These are phyloP conservation scores for Olyra latifolia DNA, from an alignment of 176 grass and related monocot genomes.

Conservation along the genomic window DNA sequence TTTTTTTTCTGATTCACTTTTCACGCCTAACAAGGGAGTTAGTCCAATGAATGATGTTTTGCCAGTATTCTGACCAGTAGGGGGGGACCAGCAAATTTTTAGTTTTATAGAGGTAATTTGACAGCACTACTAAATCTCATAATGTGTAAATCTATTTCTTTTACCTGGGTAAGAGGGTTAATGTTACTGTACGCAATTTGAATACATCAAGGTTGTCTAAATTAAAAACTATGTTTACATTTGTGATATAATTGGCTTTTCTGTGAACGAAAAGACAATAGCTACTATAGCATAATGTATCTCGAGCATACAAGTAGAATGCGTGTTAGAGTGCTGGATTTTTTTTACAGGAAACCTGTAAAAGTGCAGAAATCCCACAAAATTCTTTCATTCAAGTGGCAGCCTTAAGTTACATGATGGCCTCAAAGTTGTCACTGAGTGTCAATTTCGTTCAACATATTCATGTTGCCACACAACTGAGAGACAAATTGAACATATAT, in stretches of 20 bases:
- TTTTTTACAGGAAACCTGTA: background rate
- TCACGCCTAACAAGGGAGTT: background rate
- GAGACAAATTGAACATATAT: background rate
- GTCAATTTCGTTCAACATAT: background rate
- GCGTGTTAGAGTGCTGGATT: background rate
- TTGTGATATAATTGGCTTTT: background rate
- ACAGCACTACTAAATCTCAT: background rate
- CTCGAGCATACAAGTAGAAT: background rate
- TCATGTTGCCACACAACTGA: background rate
- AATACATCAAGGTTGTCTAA: background rate
- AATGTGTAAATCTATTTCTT: background rate
- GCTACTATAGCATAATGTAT: background rate
- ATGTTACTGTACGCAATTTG: background rate
- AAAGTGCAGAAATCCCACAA: background rate
- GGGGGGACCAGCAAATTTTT: background rate
- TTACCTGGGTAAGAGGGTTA: background rate
- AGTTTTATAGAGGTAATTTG: background rate
- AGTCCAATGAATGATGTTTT: background rate
- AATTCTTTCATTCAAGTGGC: background rate
- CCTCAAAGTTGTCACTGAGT: background rate
- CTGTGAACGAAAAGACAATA: background rate
- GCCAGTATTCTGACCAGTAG: background rate
- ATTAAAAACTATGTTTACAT: background rate
- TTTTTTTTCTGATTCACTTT: background rate
- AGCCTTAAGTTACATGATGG: background rate